Base-by-base conservation (phyloP, 139 green algal species). In the Nannochloris sp. region DNA sequence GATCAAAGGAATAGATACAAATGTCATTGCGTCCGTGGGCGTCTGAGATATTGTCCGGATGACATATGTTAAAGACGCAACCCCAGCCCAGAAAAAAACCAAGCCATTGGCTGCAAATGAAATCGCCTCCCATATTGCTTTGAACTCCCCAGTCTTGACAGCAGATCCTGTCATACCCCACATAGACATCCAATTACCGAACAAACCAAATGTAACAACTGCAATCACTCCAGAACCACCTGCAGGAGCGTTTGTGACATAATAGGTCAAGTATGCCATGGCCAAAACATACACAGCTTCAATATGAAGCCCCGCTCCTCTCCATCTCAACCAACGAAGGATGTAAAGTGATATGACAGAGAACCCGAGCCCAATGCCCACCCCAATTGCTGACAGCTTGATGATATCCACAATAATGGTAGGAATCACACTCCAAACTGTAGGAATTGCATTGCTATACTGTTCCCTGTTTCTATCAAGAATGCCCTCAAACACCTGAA, bases 71-170 rank as follows among this genome's bases (percentile, higher is more conserved):
- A 89, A 72, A 7, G 75, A 75, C 1, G 73, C 75, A 0, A 81
- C 75, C 7, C 88, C 88, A 15, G 84, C 71, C 43, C 83, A 93
- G 75, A 95, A 95, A 72, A 95, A 95, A n/a, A 95, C 78, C 31
- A 93, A 73, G 21, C 78, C 80, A 37, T 88, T 86, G 23, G 67
- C 62, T 18, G 67, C 49, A 64, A 86, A 88, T 10, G 68, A 61
- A 2, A 81, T 44, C 25, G 83, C 76, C 19, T 74, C 80, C 21
- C 80, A 69, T 14, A 86, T 63, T 51, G 62, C 69, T 48, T 72
- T 48, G 49, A 76, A 76, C 2, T 62, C 27, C 16, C 56, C 69
- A 57, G 50, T 65, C 34, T 66, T 48, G 36, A 62, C 63, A 16
- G 48, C 36, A 0, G 46, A 24, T 1, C 66, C 25, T n/a, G 68